phyloP scores from a whole-genome alignment of 31 red algal genomes.

The Asparagopsis taxiformis region DNA sequence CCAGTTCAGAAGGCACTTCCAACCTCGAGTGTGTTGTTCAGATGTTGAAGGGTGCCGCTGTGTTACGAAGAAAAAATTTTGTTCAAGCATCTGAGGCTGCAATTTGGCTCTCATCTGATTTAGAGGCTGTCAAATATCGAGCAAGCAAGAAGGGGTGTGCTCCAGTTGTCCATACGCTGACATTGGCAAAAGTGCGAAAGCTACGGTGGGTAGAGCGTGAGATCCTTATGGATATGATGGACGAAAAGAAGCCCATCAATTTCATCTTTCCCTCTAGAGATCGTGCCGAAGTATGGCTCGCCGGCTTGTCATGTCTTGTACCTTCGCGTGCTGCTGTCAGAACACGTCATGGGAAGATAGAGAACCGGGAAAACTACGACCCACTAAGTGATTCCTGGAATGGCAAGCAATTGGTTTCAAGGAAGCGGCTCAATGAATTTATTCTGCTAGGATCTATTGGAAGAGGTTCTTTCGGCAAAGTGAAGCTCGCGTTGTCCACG shows the following conservation, averaged over 20 bases:
- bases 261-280: constrained; percentile 43
- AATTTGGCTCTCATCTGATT: constrained; percentile 53
- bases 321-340: constrained; percentile 42
- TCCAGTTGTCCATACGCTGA: constrained; percentile 1
- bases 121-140: constrained; percentile 29
- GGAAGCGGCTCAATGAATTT: constrained; percentile 58
- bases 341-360: constrained; percentile 13
- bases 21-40: constrained; percentile 57
- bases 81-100: constrained; percentile 26
- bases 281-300: constrained; percentile 53
- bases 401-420: constrained; percentile 24
- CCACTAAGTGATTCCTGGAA: constrained; percentile 58
- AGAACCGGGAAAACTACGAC: constrained; percentile 52
- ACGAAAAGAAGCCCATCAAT: constrained; percentile 15
- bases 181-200: constrained; percentile 29
- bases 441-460: constrained; percentile 82
- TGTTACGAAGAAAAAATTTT: constrained; percentile 26
- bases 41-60: constrained; percentile 54
- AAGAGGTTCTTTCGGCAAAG: constrained; percentile 83
- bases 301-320: constrained; percentile 52
- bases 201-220: constrained; percentile 47
- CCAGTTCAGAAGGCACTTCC: neutral
- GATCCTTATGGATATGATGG: constrained; percentile 38
- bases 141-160: constrained; percentile 12
- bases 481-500: constrained; percentile 75